Conservation (phyloP, 2,329 filamentous ascomycete genomes). For the Neofusicoccum umdonicola region DNA sequence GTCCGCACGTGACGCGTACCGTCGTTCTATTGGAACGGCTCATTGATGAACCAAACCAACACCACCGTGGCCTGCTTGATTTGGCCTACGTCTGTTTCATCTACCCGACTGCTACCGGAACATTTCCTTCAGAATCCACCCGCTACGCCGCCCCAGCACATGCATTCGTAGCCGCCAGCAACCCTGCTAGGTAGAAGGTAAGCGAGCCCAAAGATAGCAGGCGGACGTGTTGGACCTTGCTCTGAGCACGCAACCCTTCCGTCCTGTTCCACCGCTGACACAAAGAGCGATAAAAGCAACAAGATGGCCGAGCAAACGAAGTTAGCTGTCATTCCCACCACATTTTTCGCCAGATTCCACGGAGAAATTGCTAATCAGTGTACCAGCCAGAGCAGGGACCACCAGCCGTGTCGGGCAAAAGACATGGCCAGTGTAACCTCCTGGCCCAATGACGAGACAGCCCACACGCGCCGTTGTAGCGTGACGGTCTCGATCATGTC, state of each 20-base stretch:
- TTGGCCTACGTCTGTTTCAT: background rate
- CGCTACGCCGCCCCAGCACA: background rate
- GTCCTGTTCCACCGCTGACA: background rate
- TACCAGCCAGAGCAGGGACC: background rate
- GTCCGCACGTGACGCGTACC: conserved; percentile 12
- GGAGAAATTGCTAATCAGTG: background rate
- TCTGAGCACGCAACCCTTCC: background rate
- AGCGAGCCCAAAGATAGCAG: conserved; percentile 15
- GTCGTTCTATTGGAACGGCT: background rate
- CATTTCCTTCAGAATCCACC: background rate
- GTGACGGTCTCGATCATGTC: background rate
- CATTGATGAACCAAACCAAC: background rate
- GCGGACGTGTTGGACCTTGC: background rate
- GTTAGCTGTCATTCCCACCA: background rate
- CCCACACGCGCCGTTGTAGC: conserved; percentile 5
- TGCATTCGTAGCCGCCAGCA: conserved; percentile 7
- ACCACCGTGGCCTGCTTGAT: background rate
- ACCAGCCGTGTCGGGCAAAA: background rate
- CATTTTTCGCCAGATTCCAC: background rate
- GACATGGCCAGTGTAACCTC: conserved; percentile 2
- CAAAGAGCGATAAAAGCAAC: background rate
- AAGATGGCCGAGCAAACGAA: background rate
- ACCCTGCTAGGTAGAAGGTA: conserved; percentile 9
- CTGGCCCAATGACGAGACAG: conserved; percentile 8
- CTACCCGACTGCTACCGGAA: background rate